A percentile compares a stretch with the other conserved stretches of the same genome.
Evolutionary conservation across 129 eudicot species (phyloP).

Genomic region (carrot (Daucus carota)): DNA sequence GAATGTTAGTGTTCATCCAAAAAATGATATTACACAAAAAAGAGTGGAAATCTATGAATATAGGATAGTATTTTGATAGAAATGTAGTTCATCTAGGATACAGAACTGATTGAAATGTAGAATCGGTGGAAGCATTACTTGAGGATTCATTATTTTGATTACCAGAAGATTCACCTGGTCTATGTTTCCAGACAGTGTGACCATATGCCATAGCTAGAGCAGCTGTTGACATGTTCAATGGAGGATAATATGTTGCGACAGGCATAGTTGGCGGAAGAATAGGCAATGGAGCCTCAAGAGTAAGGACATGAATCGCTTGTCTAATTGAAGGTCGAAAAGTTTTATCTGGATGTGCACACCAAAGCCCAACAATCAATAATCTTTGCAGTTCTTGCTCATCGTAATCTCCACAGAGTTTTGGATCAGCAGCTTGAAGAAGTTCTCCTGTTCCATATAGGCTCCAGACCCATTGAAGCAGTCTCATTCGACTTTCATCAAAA

Average conservation of each 20-base stretch:
- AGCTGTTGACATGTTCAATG: slow-evolving; percentile 3
- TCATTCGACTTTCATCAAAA: too few species aligned
- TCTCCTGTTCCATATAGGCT: too few species aligned
- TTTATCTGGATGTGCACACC: too few species aligned
- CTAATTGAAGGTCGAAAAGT: slow-evolving; percentile 19
- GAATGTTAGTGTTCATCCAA: too few species aligned
- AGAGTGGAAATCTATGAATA: not conserved
- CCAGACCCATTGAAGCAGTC: too few species aligned
- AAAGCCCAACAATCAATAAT: too few species aligned
- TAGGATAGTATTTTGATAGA: too few species aligned
- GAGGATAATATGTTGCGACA: slow-evolving; percentile 14
- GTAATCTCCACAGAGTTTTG: too few species aligned
- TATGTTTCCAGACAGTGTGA: not conserved
- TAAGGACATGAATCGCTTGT: slow-evolving; percentile 21
- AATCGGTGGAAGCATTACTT: not conserved
- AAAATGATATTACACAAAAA: too few species aligned
- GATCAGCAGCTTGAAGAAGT: too few species aligned
- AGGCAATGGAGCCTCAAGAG: slow-evolving; percentile 23
- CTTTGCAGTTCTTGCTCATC: too few species aligned
- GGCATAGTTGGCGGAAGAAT: slow-evolving; percentile 14
- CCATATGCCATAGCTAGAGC: not conserved
- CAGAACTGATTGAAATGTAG: not conserved
- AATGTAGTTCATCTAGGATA: slow-evolving; percentile 2
- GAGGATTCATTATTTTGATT: not conserved
- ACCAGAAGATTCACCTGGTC: not conserved